phyloP scores from a whole-genome alignment of 345 rosid species.

The Cardamine resedifolia region DNA sequence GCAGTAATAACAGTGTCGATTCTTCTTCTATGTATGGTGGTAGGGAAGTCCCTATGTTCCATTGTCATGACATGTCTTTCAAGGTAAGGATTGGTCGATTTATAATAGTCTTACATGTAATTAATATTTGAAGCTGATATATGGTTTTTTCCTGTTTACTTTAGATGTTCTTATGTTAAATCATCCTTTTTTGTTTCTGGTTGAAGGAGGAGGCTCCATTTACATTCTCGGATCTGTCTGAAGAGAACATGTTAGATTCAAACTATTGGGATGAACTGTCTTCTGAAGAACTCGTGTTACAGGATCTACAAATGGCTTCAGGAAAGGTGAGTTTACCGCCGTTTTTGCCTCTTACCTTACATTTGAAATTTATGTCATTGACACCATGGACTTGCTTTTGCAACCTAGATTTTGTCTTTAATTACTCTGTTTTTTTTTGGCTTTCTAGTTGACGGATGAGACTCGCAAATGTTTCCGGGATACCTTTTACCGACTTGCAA shows the following conservation, averaged over 20 bases:
- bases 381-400: conserved; percentile 3
- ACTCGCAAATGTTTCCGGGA: conserved; percentile 77
- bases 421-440: neutral
- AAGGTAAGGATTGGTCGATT: conserved; percentile 19
- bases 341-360: neutral
- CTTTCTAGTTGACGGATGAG: conserved; percentile 54
- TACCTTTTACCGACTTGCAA: conserved; percentile 84
- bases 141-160: neutral
- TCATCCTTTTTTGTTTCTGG: neutral
- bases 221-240: conserved; percentile 32
- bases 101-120: neutral
- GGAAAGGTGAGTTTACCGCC: conserved; percentile 46
- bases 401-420: conserved; percentile 1
- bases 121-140: neutral
- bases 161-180: neutral
- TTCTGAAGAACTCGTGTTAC: conserved; percentile 59
- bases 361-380: neutral
- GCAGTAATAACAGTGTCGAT: conserved; percentile 32
- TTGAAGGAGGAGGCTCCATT: conserved; percentile 34
- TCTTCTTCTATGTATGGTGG: conserved; percentile 35
- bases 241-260: conserved; percentile 32
- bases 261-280: conserved; percentile 39
- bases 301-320: conserved; percentile 67
- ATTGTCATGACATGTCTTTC: conserved; percentile 32
- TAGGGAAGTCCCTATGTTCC: conserved; percentile 31